Evolutionary conservation across 2,329 filamentous ascomycete species (phyloP), one percentile per base, ranked within the genome.

Genomic region (Cladosporium sphaerospermum): DNA sequence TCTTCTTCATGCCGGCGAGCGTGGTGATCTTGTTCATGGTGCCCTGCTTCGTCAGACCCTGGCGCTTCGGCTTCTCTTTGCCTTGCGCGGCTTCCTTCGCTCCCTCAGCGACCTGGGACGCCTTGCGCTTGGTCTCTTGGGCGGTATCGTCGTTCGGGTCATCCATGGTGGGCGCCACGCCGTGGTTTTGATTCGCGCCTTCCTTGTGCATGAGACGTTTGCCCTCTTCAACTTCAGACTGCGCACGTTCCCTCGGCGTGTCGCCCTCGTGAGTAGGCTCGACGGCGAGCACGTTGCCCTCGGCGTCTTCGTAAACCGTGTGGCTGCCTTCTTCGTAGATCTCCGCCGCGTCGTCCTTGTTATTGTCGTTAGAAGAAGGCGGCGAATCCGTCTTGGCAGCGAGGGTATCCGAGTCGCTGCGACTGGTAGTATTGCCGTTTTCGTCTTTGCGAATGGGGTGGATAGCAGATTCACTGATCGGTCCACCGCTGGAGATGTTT

Each of bases 381-480:
- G 58, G 56, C 14, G 59, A 58, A 56, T 74, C 68, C 62, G 71
- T 66, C 59, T 72, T 70, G 55, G 75, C 62, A 53, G 71, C 71
- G 49, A 70, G 62, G 13, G 71, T 72, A 52, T 73, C 73, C 32
- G 74, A 73, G 55, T 75, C 70, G 57, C 72, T 66, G 67, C 76
- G 55, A 62, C 59, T 54, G 13, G 69, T 64, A 13, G 62, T 60
- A 5, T 57, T 57, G 37, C 73, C 69, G 1, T 55, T 51, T 3
- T 62, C 56, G 40, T 66, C 63, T 36, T 68, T 65, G 36, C 68
- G 64, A 10, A 73, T 71, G 34, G 93, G 93, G 59, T 81, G 84
- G 61, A 97, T 96, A 19, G 93, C 93, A 34, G 92, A 96, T 64
- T 95, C 84, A 56, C 82, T 88, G 61, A 97, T 86, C 3, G 90